Base-by-base conservation (phyloP, 1,284 basidiomycete species). In the Lignosus rhinocerotis region DNA sequence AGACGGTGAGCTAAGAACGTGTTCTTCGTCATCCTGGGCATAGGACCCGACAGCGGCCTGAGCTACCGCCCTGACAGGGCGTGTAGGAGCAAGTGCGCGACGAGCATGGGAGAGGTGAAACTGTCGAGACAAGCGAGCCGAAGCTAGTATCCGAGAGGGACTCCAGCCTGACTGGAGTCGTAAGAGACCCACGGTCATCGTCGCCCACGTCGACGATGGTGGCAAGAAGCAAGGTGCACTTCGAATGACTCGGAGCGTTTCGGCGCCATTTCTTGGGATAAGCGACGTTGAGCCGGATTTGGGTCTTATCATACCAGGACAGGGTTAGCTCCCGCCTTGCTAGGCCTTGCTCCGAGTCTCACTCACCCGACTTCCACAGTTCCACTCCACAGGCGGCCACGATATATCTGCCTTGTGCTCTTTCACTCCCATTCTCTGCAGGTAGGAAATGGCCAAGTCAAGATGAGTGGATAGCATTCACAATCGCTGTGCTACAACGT, bases 1-100 rank as follows among this genome's bases (percentile, higher is more conserved):
- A 9, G 94, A 96, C 1, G 95, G 92, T 1, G 93, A 94, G 74
- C 88, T 95, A 69, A 96, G 82, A 56, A 94, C 92, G 60, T 91
- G 89, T 71, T 68, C 62, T 42, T 92, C 89, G 49, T 84, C 88
- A 47, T 88, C 87, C 62, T 62, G 45, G 39, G 58, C 56, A 46
- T 68, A 73, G 0, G 67, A 68, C 10, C 72, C 72, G 38, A 73
- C 70, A 16, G 70, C 72, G 21, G 72, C 67, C 39, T 58, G 62
- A 25, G 72, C 70, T 52, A 73, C 62, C 8, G 72, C 72, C 31
- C 60, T 64, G 41, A 83, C 70, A 57, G 80, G 75, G 41, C 65
- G 70, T 30, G 79, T 77, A 45, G 78, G 76, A 1, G 61, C 58
- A n/a, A 73, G 66, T 1, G 70, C 67, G 54, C 64, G 66, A 34